Conservation (phyloP, 2,329 filamentous ascomycete species). For the Nigrospora oryzae region DNA sequence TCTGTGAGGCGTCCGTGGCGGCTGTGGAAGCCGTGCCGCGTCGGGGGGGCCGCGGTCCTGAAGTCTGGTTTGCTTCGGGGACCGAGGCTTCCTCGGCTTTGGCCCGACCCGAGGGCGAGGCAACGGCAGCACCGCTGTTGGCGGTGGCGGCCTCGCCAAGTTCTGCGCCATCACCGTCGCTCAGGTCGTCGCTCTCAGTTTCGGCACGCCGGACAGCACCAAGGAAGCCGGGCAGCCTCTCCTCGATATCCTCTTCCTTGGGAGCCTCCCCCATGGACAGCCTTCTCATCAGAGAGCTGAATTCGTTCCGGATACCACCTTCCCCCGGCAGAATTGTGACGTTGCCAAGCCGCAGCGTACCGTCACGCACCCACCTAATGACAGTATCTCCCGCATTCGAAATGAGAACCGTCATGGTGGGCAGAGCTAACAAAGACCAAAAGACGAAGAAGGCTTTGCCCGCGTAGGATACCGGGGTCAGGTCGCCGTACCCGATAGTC, state of each 20-base stretch:
- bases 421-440: slow-evolving; percentile 79
- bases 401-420: slow-evolving; percentile 81
- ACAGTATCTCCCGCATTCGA: slow-evolving; percentile 79
- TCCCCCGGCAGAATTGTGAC: slow-evolving; percentile 55
- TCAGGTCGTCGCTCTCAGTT: slow-evolving; percentile 7
- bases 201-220: slow-evolving; percentile 18
- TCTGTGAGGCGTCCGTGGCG: neutral
- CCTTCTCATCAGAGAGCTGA: slow-evolving; percentile 32
- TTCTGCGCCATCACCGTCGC: slow-evolving; percentile 11
- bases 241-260: slow-evolving; percentile 23
- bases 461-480: slow-evolving; percentile 66
- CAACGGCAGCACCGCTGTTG: neutral
- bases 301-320: slow-evolving; percentile 32
- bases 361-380: slow-evolving; percentile 51
- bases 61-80: no score
- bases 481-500: slow-evolving; percentile 82
- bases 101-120: neutral
- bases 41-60: no score
- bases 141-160: neutral
- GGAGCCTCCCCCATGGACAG: slow-evolving; percentile 36
- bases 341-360: slow-evolving; percentile 46
- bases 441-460: slow-evolving; percentile 88
- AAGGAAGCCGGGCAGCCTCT: slow-evolving; percentile 31
- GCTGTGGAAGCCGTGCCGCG: no score
- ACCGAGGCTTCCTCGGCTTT: neutral